phyloP scores from a whole-genome alignment of 129 eudicot genomes.

The Pittosporum tobira region DNA sequence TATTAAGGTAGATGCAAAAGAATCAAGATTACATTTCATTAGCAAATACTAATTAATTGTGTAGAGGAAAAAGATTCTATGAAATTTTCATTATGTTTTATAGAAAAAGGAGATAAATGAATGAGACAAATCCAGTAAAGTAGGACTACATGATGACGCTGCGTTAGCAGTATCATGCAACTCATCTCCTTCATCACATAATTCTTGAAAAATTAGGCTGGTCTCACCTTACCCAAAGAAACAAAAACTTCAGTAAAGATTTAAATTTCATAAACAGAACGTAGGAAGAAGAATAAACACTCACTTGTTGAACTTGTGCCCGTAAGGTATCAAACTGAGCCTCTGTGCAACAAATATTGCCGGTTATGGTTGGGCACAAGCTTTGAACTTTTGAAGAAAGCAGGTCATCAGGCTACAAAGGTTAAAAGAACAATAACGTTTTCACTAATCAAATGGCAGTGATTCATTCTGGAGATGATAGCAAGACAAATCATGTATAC shows the following conservation, averaged over 20 bases:
- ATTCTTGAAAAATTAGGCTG: background rate
- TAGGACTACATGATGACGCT: background rate
- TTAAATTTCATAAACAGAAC: background rate
- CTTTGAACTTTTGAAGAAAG: constrained; percentile 58
- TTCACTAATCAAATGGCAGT: background rate
- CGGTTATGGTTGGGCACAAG: constrained; percentile 58
- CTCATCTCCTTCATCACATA: background rate
- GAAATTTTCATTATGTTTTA: background rate
- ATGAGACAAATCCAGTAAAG: background rate
- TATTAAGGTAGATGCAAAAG: background rate
- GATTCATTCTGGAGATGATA: background rate
- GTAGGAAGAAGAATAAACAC: background rate
- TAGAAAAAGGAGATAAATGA: background rate
- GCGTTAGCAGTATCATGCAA: background rate
- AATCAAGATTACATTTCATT: background rate
- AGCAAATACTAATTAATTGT: background rate
- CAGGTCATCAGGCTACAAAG: constrained; percentile 44
- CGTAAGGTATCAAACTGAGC: constrained; percentile 46
- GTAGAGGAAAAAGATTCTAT: background rate
- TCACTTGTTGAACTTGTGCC: constrained; percentile 58
- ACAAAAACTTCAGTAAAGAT: background rate
- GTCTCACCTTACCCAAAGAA: background rate
- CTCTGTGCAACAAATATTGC: constrained; percentile 65
- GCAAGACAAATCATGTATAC: constrained; percentile 11
- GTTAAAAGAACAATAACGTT: background rate